phyloP scores from a whole-genome alignment of 2,329 filamentous ascomycete species.

The Alternaria viburni region DNA sequence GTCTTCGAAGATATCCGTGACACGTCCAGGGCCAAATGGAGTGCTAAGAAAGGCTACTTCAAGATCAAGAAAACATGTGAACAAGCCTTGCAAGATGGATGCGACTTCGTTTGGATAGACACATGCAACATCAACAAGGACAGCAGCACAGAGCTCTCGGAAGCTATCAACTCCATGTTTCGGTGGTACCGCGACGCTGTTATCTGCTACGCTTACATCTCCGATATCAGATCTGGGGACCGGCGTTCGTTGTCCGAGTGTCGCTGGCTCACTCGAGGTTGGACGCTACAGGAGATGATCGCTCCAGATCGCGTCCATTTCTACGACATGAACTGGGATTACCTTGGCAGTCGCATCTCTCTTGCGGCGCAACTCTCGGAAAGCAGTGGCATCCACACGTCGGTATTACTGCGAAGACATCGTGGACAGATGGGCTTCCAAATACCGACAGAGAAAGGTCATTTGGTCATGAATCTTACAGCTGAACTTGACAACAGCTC shows the following conservation, averaged over 20 bases:
- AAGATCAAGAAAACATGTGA: neutral
- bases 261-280: conserved; percentile 23
- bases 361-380: neutral
- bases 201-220: conserved; percentile 19
- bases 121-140: conserved; percentile 15
- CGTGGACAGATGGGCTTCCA: neutral
- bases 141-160: conserved; percentile 16
- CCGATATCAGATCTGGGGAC: neutral
- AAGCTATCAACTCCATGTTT: conserved; percentile 13
- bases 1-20: neutral
- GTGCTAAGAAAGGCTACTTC: neutral
- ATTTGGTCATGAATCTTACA: too few species aligned
- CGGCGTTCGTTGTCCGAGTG: neutral
- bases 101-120: neutral
- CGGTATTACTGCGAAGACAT: neutral
- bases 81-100: neutral
- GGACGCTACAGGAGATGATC: conserved; percentile 25
- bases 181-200: conserved; percentile 13
- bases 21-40: neutral
- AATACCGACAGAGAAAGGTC: neutral
- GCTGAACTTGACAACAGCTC: neutral
- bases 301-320: conserved; percentile 17
- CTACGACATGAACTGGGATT: conserved; percentile 4
- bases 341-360: conserved; percentile 17
- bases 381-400: neutral